phyloP scores from a whole-genome alignment of 1,284 basidiomycete species.

The Rhodotorula sp. region DNA sequence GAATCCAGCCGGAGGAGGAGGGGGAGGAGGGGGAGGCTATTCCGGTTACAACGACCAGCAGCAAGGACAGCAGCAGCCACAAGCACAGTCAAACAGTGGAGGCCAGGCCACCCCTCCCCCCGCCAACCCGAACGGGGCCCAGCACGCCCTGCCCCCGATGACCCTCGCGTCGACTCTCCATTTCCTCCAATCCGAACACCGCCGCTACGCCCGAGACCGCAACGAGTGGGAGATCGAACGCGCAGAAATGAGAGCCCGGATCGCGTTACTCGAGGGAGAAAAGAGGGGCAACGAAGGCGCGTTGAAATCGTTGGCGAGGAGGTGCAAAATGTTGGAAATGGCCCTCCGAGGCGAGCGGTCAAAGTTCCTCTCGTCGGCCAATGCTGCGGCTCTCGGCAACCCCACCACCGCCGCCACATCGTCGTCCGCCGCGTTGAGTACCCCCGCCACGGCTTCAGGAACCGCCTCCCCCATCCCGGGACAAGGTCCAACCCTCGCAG shows the following conservation, averaged over 20 bases:
- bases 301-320: conserved; percentile 88
- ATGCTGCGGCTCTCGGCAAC: background rate
- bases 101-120: conserved; percentile 9
- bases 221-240: conserved; percentile 99
- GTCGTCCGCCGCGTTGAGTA: conserved; percentile 9
- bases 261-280: conserved; percentile 96
- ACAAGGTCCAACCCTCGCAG: background rate
- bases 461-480: conserved; percentile 31
- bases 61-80: conserved; percentile 52
- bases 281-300: conserved; percentile 94
- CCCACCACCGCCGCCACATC: conserved; percentile 8
- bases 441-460: conserved; percentile 25
- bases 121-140: background rate
- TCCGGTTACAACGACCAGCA: conserved; percentile 14
- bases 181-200: conserved; percentile 97
- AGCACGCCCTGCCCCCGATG: conserved; percentile 57
- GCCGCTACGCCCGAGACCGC: conserved; percentile 84
- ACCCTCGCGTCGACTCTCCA: conserved; percentile 93
- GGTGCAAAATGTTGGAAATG: conserved; percentile 98
- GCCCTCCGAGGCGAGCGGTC: conserved; percentile 44
- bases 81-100: conserved; percentile 48
- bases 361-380: conserved; percentile 37
- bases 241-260: conserved; percentile 96
- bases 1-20: background rate
- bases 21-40: background rate